Conservation (phyloP, 768 basidiomycete species). For the Trametes gibbosa region DNA sequence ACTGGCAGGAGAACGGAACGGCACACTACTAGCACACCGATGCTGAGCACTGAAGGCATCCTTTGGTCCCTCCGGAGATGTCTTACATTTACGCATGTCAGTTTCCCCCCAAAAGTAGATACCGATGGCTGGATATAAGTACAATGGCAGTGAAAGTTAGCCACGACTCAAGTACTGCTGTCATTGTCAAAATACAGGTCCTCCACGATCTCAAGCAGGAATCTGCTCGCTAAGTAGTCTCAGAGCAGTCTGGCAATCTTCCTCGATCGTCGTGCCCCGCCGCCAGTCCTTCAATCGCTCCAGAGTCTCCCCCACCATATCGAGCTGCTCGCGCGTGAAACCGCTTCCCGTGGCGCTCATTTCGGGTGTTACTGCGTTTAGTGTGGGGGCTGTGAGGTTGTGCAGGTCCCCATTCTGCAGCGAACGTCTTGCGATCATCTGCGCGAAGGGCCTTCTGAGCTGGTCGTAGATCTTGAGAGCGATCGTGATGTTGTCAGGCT, state of each 20-base stretch:
- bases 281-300: neutral
- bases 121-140: too few species aligned
- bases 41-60: too few species aligned
- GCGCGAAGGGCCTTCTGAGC: constrained; percentile 31
- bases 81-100: too few species aligned
- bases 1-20: too few species aligned
- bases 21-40: too few species aligned
- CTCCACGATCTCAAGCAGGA: too few species aligned
- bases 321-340: neutral
- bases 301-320: neutral
- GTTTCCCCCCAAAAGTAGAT: too few species aligned
- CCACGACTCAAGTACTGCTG: too few species aligned
- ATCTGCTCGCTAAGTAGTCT: neutral
- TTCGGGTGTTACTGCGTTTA: neutral
- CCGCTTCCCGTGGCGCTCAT: neutral
- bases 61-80: too few species aligned
- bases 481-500: constrained; percentile 22
- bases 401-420: constrained; percentile 23
- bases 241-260: neutral
- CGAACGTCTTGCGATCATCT: constrained; percentile 19
- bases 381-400: constrained; percentile 16
- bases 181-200: too few species aligned
- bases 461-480: constrained; percentile 34
- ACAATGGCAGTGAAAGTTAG: too few species aligned
- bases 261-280: neutral